These are phyloP conservation scores for Nelumbo lutea DNA, from an alignment of 164 flowering plant species.

Conservation along the genomic window DNA sequence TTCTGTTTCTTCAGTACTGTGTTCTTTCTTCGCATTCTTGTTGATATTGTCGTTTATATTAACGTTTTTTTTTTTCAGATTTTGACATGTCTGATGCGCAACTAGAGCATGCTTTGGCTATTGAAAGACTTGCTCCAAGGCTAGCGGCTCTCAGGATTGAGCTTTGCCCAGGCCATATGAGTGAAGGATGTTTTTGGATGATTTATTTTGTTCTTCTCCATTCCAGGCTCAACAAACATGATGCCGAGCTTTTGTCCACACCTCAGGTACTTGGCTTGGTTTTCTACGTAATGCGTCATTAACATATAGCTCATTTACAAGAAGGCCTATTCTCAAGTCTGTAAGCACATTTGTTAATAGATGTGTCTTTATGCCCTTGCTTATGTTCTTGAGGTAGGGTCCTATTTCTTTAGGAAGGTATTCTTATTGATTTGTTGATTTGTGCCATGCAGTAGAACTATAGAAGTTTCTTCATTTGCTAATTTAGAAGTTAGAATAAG, in stretches of 20 bases:
- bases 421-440: no score
- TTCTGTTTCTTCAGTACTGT: no score
- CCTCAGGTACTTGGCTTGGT: slow-evolving; percentile 47
- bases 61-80: slow-evolving; percentile 38
- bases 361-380: background rate
- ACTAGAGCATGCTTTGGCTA: slow-evolving; percentile 70
- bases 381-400: background rate
- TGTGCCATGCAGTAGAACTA: no score
- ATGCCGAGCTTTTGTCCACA: slow-evolving; percentile 55
- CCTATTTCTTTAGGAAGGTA: background rate
- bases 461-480: no score
- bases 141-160: slow-evolving; percentile 92
- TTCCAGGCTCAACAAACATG: slow-evolving; percentile 77
- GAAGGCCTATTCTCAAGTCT: background rate
- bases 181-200: slow-evolving; percentile 89
- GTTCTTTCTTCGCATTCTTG: no score
- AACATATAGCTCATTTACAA: background rate
- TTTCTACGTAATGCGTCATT: background rate
- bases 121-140: slow-evolving; percentile 79
- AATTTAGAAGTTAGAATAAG: no score
- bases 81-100: slow-evolving; percentile 85
- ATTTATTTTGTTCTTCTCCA: slow-evolving; percentile 92
- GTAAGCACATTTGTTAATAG: no score
- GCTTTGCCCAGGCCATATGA: slow-evolving; percentile 90
- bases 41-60: background rate